Conservation (phyloP, 148 eudicot genomes). For the Oxyria digyna region DNA sequence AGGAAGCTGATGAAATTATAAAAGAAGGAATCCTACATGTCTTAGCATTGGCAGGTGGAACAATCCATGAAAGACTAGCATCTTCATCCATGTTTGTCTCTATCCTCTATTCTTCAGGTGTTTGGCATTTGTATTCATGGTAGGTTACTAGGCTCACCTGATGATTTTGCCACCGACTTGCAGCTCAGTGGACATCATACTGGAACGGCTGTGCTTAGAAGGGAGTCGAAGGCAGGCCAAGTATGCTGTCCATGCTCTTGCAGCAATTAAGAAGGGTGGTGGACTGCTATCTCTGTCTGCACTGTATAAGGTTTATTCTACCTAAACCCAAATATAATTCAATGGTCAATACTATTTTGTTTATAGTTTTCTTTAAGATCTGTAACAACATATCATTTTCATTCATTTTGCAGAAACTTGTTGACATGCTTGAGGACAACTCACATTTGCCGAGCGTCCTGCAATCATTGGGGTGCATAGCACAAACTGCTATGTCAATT, state of each 20-base stretch:
- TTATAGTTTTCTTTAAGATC: not conserved
- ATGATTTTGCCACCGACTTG: conserved; percentile 14
- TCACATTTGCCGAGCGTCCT: conserved; percentile 80
- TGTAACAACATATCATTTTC: not conserved
- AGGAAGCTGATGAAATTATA: conserved; percentile 73
- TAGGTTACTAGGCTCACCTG: not conserved
- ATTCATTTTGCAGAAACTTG: conserved; percentile 60
- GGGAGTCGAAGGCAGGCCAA: conserved; percentile 96
- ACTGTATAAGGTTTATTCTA: conserved; percentile 62
- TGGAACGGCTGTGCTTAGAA: conserved; percentile 83
- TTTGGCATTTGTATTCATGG: not conserved
- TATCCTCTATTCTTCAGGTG: not conserved
- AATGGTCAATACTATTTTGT: not conserved
- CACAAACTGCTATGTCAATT: conserved; percentile 89
- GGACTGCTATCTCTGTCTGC: conserved; percentile 89
- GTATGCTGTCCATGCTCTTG: conserved; percentile 95
- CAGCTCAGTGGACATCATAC: conserved; percentile 85
- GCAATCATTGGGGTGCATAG: conserved; percentile 94
- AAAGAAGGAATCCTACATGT: conserved; percentile 93
- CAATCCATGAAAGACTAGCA: conserved; percentile 78
- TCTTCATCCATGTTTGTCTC: conserved; percentile 62
- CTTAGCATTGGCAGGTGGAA: conserved; percentile 91
- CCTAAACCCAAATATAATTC: not conserved
- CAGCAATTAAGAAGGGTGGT: conserved; percentile 88
- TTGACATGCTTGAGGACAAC: conserved; percentile 81